Evolutionary conservation across 1,284 basidiomycete genomes (phyloP).

Genomic region (Entoloma clypeatum): DNA sequence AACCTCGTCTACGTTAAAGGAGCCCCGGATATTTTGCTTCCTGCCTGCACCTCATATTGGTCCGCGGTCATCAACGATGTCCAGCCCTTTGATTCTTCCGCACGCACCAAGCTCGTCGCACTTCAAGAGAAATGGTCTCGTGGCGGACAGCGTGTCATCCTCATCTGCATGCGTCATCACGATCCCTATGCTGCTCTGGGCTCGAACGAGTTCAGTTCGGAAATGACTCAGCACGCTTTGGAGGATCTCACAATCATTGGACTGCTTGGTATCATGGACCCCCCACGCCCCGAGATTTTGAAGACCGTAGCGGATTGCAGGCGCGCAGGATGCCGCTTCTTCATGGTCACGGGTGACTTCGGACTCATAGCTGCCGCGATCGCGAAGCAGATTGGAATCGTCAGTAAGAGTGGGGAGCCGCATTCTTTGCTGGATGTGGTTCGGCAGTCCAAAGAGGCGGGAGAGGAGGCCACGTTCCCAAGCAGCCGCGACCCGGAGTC

Average conservation of each 20-base stretch:
- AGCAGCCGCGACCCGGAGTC: constrained; percentile 23
- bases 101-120: constrained; percentile 27
- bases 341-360: constrained; percentile 29
- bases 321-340: constrained; percentile 25
- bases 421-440: constrained; percentile 35
- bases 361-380: constrained; percentile 24
- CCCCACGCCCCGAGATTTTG: constrained; percentile 50
- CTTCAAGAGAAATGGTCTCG: constrained; percentile 51
- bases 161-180: constrained; percentile 34
- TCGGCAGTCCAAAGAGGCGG: constrained; percentile 25
- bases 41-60: constrained; percentile 34
- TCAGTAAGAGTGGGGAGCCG: constrained; percentile 41
- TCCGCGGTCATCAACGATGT: constrained; percentile 30
- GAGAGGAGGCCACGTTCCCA: constrained; percentile 9
- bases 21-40: constrained; percentile 56
- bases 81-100: constrained; percentile 29
- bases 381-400: constrained; percentile 45
- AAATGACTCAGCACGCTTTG: constrained; percentile 34
- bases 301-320: constrained; percentile 41
- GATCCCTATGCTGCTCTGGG: constrained; percentile 12
- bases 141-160: constrained; percentile 60
- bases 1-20: constrained; percentile 50
- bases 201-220: constrained; percentile 35
- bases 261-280: constrained; percentile 57
- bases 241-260: constrained; percentile 53